Percentiles rank a stretch among this genome's conserved stretches.
Evolutionary conservation across 1,284 basidiomycete species (phyloP).

Genomic region (Leccinum subrobustum): DNA sequence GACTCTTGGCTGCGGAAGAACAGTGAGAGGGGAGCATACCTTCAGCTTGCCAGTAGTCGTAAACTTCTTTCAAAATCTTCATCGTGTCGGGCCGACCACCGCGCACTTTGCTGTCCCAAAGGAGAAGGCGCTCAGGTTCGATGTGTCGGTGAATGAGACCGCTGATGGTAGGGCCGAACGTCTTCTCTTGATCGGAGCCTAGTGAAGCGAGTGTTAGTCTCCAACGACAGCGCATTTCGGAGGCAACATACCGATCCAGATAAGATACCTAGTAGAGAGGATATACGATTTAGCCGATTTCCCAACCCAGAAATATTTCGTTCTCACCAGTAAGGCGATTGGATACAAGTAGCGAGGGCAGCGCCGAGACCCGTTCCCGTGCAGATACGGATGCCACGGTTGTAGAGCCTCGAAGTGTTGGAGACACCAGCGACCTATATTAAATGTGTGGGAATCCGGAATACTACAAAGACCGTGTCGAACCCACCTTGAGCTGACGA

Average conservation of each 20-base stretch:
- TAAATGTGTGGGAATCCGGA: slow-evolving; percentile 11
- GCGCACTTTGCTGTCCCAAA: slow-evolving; percentile 71
- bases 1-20: not conserved
- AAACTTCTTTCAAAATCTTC: slow-evolving; percentile 68
- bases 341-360: slow-evolving; percentile 71
- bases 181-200: slow-evolving; percentile 77
- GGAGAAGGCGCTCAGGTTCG: slow-evolving; percentile 62
- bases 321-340: slow-evolving; percentile 65
- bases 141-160: slow-evolving; percentile 66
- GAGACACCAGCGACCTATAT: slow-evolving; percentile 73
- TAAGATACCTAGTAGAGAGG: slow-evolving; percentile 54
- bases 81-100: slow-evolving; percentile 76
- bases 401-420: slow-evolving; percentile 73
- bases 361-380: slow-evolving; percentile 78
- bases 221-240: not conserved
- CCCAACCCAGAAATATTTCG: not conserved
- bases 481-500: slow-evolving; percentile 63
- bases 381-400: slow-evolving; percentile 72
- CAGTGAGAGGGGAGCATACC: slow-evolving; percentile 37
- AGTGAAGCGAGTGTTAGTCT: slow-evolving; percentile 5
- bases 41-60: slow-evolving; percentile 67
- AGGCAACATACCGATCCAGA: slow-evolving; percentile 65
- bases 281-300: not conserved
- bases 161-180: slow-evolving; percentile 73
- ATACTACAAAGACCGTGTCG: not conserved